Evolutionary conservation across 768 basidiomycete genomes (phyloP), one percentile per base, ranked within the genome.

Genomic region (Tricholoma saponaceum): DNA sequence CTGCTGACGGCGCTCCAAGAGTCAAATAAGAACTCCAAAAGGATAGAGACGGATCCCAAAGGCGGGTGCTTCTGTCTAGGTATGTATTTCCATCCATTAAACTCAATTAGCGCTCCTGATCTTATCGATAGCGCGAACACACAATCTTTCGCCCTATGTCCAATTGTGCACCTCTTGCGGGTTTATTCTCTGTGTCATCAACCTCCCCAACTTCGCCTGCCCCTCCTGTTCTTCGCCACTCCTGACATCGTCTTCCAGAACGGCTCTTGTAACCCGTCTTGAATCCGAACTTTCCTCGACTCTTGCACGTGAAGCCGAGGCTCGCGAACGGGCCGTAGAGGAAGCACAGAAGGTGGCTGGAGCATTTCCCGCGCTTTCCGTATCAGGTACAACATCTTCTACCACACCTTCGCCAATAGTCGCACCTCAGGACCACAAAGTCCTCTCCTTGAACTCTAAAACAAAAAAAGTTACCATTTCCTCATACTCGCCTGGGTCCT

Each of bases 61-160:
- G 82, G 83, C 4, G 86, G 87, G 0, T 90, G 87, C 64, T 89
- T 86, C 64, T 90, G 87, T 62, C 81, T 83, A 73, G 85, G 87
- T 83, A 53, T 30, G 71, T 62, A 26, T 5, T 4, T 25, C 12
- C 43, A 51, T 33, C 9, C 12, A 39, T n/a, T 9, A 25, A 23
- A 23, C 16, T 25, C 7, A 9, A 26, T 2, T 16, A 20, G 30
- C 10, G 23, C 18, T 43, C 22, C 28, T 37, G 4, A 43, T 37
- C 50, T 33, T 5, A 26, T 23, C 13, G n/a, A 22, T 28, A 88
- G 87, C 86, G 2, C 74, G 83, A 49, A 69, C 72, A 20, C 87
- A 90, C 56, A 56, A 69, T 0, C 70, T 90, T n/a, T 89, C 87
- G 3, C 54, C 68, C 16, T 80, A 86, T 65, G 77, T 75, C 1